Conservation (phyloP, 345 rosid species). For the Dimocarpus longan region DNA sequence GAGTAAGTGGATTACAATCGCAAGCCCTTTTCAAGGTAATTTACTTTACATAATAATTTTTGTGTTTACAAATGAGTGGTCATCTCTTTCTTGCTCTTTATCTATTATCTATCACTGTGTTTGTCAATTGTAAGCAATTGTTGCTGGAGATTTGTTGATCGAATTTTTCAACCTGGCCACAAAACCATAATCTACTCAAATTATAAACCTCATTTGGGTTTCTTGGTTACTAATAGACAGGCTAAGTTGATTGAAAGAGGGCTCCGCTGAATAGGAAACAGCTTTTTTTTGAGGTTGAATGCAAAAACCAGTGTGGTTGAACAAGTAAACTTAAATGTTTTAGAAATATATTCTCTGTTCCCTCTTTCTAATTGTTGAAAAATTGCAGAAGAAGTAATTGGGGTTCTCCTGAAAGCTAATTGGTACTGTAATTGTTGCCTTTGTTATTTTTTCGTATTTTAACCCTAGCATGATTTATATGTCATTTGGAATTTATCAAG, state of each 20-base stretch:
- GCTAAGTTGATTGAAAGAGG: neutral
- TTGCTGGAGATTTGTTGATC: neutral
- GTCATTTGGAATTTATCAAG: too few relatives aligned
- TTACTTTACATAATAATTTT: neutral
- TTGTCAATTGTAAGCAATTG: neutral
- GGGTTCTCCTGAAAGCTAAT: neutral
- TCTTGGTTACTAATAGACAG: neutral
- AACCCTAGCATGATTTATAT: neutral
- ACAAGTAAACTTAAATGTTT: neutral
- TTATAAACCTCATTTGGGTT: neutral
- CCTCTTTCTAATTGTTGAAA: neutral
- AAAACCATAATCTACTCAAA: neutral
- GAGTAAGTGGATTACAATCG: constrained; percentile 86
- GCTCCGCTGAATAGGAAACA: neutral
- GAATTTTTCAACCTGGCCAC: neutral
- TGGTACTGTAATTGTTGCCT: neutral
- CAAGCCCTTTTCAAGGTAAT: constrained; percentile 91
- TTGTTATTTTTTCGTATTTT: neutral
- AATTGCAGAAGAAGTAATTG: neutral
- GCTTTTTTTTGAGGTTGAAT: neutral
- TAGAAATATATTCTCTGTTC: neutral
- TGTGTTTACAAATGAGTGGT: neutral
- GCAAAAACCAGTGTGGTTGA: neutral
- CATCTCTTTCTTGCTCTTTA: neutral
- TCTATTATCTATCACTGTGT: neutral